Evolutionary conservation across 176 grass and related monocot species (phyloP), one percentile per base, ranked within the genome.

Genomic region (Alopecurus myosuroides): DNA sequence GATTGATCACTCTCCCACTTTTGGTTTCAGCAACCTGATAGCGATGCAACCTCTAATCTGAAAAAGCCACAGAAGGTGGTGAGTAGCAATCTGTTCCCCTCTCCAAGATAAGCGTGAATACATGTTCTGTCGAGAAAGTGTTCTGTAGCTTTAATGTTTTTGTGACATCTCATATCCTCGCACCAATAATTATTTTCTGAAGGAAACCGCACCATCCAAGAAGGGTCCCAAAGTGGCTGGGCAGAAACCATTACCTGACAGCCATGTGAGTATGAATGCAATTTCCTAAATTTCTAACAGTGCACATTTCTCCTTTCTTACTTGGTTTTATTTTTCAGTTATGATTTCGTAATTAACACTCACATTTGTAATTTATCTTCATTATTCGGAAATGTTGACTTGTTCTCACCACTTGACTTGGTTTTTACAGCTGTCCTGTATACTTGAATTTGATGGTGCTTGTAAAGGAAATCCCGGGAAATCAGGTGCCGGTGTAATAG

Each of bases 401-500:
- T 76, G 25, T 40, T 67, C 87, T 76, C 44, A 89, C 25, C 29
- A 37, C 30, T 9, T 34, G 70, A 45, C 76, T 56, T 83, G 10
- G 29, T 64, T 35, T 40, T 48, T 88, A 50, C 77, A 98, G 93
- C 85, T 86, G 12, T 92, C 96, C 37, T 98, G 93, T 74, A 85
- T 95, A 88, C 81, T 98, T 81, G 89, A 98, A 79, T 98, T 94
- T 77, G 96, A 98, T 37, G 96, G 91, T 70, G 89, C 96, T 57
- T 94, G 83, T 74, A 94, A 85, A 92, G 93, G 93, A 87, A 95
- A 98, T 90, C 93, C 93, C 28, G 84, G 93, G 78, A 95, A 90
- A 89, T 28, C 87, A 66, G 96, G 93, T 78, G 96, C 96, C 10
- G 96, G 89, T 65, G 96, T 64, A 84, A 63, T 98, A 92, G 71